Conservation (phyloP, 1,284 basidiomycete genomes). For the Retiboletus flavoniger region DNA sequence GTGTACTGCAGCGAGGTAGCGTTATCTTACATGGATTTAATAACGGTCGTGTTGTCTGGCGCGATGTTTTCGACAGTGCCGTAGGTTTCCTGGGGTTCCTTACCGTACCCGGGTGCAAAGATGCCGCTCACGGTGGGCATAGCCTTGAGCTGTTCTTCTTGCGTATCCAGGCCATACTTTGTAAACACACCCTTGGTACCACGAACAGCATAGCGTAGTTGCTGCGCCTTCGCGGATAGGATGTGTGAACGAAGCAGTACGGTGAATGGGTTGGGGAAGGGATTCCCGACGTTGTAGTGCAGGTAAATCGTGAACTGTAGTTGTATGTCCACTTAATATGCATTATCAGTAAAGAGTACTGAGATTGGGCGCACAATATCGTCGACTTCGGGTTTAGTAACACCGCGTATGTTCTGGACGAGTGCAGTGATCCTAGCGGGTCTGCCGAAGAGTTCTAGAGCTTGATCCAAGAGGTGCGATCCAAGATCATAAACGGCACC, state of each 20-base stretch:
- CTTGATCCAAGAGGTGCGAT: constrained; percentile 75
- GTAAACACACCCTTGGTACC: constrained; percentile 71
- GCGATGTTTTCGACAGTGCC: constrained; percentile 58
- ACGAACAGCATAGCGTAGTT: constrained; percentile 68
- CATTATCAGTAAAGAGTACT: neutral
- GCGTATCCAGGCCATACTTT: constrained; percentile 77
- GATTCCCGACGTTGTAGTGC: constrained; percentile 48
- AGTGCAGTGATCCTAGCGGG: constrained; percentile 70
- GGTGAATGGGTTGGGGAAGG: constrained; percentile 57
- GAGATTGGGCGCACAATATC: constrained; percentile 51
- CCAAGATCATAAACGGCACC: constrained; percentile 67
- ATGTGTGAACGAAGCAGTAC: constrained; percentile 69
- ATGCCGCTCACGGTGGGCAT: constrained; percentile 52
- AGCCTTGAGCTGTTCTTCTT: constrained; percentile 68
- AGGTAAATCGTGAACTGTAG: constrained; percentile 66
- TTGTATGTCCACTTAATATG: neutral
- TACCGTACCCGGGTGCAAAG: constrained; percentile 47
- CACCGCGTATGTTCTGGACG: constrained; percentile 63
- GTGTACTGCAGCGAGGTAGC: neutral
- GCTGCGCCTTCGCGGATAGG: constrained; percentile 62
- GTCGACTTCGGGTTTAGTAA: constrained; percentile 64
- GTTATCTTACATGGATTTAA: constrained; percentile 45
- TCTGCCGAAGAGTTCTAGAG: constrained; percentile 73
- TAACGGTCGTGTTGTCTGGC: constrained; percentile 46
- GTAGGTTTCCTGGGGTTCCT: constrained; percentile 60